These are phyloP conservation scores for Yamadazyma sp. DNA, from an alignment of 1,139 yeast genomes.

Conservation along the genomic window DNA sequence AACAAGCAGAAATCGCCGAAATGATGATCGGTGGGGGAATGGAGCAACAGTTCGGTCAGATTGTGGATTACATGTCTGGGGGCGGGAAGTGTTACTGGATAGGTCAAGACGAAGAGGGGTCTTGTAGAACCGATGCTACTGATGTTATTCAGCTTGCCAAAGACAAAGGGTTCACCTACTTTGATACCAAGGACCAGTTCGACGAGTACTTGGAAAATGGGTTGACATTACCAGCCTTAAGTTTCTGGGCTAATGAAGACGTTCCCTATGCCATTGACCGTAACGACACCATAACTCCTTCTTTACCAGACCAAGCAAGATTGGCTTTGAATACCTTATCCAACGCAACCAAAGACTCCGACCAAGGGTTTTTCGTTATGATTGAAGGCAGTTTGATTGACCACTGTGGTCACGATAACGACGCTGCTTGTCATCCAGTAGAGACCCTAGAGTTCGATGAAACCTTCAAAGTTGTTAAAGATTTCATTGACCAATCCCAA, in stretches of 20 bases:
- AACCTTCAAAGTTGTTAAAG: constrained; percentile 68
- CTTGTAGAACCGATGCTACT: constrained; percentile 70
- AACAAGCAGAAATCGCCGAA: constrained; percentile 74
- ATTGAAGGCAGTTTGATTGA: constrained; percentile 90
- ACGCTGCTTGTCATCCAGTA: constrained; percentile 50
- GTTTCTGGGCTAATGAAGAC: constrained; percentile 66
- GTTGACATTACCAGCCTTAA: constrained; percentile 70
- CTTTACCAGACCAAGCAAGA: constrained; percentile 68
- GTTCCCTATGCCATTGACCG: constrained; percentile 83
- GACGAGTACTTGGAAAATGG: constrained; percentile 43
- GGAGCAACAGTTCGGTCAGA: constrained; percentile 25
- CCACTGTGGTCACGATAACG: constrained; percentile 89
- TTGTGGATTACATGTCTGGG: constrained; percentile 81
- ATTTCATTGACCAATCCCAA: constrained; percentile 63
- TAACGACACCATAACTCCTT: constrained; percentile 55
- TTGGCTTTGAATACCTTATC: constrained; percentile 68
- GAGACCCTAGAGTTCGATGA: constrained; percentile 61
- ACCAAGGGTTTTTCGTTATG: constrained; percentile 77
- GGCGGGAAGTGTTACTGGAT: constrained; percentile 85
- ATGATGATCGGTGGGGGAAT: constrained; percentile 31
- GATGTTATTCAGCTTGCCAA: constrained; percentile 63
- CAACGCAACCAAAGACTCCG: constrained; percentile 64
- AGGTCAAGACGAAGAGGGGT: constrained; percentile 43
- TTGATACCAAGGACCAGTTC: constrained; percentile 55
- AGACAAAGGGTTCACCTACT: constrained; percentile 65